Percentiles rank a stretch among this genome's conserved stretches.
Conservation (phyloP, 306 rosid species). For the Cajanus cajan region DNA sequence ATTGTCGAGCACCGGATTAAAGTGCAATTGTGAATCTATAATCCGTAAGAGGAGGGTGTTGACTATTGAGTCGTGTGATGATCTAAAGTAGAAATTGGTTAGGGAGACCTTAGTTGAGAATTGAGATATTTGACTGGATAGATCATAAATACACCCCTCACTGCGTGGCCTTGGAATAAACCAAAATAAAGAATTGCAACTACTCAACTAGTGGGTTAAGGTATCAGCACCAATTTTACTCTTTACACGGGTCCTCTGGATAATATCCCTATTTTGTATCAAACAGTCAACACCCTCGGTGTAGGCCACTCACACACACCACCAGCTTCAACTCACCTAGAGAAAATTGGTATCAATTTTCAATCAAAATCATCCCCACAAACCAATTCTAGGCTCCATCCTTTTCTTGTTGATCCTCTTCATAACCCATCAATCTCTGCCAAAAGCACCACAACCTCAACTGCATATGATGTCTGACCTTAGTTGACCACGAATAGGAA, state of each 20-base stretch:
- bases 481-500: slow-evolving; percentile 39
- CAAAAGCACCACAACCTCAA: neutral
- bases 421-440: slow-evolving; percentile 20
- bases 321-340: neutral
- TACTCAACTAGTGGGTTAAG: neutral
- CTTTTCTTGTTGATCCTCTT: slow-evolving; percentile 28
- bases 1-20: neutral
- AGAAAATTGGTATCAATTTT: slow-evolving; percentile 11
- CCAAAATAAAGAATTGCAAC: neutral
- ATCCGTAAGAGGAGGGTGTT: neutral
- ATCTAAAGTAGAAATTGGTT: neutral
- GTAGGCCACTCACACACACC: neutral
- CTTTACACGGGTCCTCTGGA: neutral
- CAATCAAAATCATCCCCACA: slow-evolving; percentile 15
- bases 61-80: too few relatives aligned
- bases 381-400: neutral
- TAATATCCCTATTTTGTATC: neutral
- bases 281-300: slow-evolving; percentile 2
- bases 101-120: neutral
- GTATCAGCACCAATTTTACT: neutral
- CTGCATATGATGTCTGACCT: slow-evolving; percentile 43
- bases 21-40: neutral
- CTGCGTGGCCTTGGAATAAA: neutral
- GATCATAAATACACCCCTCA: neutral
- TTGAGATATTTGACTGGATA: neutral